Base-by-base conservation (phyloP, 2,329 filamentous ascomycete species). In the Intubia oerlemansii region DNA sequence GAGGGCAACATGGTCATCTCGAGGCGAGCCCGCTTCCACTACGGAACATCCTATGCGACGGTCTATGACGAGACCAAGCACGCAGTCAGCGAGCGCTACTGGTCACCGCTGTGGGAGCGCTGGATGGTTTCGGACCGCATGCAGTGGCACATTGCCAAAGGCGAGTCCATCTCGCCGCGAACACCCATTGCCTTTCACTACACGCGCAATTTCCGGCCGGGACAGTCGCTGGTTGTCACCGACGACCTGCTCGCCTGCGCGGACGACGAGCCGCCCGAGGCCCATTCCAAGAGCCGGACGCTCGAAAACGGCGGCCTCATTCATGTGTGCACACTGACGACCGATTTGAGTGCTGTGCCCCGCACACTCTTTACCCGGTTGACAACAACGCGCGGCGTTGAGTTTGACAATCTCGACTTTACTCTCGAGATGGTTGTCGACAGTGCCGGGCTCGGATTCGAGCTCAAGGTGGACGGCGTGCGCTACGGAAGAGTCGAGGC, bases 111-210 rank as follows among this genome's bases (percentile, higher is more conserved):
- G 15, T 81, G 75, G 75, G 75, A 82, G 51, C 52, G 75, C 27
- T 82, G 74, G 75, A 82, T 81, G 75, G 76, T 84, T 6, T 70
- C 64, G 25, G 74, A 84, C 46, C 61, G 77, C 27, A 82, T 85
- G 75, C 74, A 81, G 49, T 84, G 78, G 78, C 76, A 82, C 47
- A 79, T 82, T 44, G 66, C 69, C 35, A 81, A 80, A 62, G 76
- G 74, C 33, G 75, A 80, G 39, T 65, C 75, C 21, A 63, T 84
- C 21, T 81, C 74, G 7, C 71, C 77, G n/a, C 54, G 68, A 1
- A 59, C 65, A 1, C 77, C 78, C 0, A 73, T 84, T 33, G 75
- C 74, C 3, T 84, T 85, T 50, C 77, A 84, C 54, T 85, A 84
- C 51, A 84, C 78, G 4, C 71, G 78, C 35, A 85, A 84, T 48